phyloP scores from a whole-genome alignment of 2,329 filamentous ascomycete genomes.

The Hypomyces perniciosus region DNA sequence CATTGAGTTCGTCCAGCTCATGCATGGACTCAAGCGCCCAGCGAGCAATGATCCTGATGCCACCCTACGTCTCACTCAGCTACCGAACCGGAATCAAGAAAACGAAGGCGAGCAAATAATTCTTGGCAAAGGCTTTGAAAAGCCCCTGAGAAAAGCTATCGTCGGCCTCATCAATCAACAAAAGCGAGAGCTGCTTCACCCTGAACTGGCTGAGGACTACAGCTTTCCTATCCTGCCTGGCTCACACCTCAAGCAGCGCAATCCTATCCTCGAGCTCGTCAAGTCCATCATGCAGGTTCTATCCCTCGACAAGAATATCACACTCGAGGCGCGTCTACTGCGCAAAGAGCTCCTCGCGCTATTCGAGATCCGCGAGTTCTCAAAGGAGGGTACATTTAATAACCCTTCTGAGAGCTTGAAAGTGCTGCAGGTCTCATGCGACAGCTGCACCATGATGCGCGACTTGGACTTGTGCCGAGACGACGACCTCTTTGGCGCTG shows the following conservation, averaged over 20 bases:
- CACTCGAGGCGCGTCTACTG: constrained; percentile 77
- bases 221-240: constrained; percentile 75
- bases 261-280: constrained; percentile 82
- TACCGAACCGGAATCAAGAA: constrained; percentile 52
- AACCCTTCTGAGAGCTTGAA: constrained; percentile 76
- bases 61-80: constrained; percentile 52
- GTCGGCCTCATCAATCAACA: constrained; percentile 75
- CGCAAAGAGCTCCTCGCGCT: constrained; percentile 83
- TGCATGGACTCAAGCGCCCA: constrained; percentile 80
- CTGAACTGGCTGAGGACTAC: constrained; percentile 82
- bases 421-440: constrained; percentile 73
- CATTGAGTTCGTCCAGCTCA: constrained; percentile 88
- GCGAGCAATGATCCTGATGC: constrained; percentile 42
- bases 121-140: constrained; percentile 77
- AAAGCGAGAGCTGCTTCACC: constrained; percentile 81
- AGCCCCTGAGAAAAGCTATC: constrained; percentile 85
- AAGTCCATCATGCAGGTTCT: constrained; percentile 92
- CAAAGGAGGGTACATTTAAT: constrained; percentile 74
- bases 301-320: constrained; percentile 83
- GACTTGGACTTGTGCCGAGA: constrained; percentile 93
- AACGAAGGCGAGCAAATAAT: constrained; percentile 60
- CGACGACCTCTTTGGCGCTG: constrained; percentile 58
- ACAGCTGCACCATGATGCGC: constrained; percentile 81
- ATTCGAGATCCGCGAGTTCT: constrained; percentile 94
- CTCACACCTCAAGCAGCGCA: constrained; percentile 48